phyloP scores from a whole-genome alignment of 106 monocot species.

The Phalaenopsis equestris region DNA sequence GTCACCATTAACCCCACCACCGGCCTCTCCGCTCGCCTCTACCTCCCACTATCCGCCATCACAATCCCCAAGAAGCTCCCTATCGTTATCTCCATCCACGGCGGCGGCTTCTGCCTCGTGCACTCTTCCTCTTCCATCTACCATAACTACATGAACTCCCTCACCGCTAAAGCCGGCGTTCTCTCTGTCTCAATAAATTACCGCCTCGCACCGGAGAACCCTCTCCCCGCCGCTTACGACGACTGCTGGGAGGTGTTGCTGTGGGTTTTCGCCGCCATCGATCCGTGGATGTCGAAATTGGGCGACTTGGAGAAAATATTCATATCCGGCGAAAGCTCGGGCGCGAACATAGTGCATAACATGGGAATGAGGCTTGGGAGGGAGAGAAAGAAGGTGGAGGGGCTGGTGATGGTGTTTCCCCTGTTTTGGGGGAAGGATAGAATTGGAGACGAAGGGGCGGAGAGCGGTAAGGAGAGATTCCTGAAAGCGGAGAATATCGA shows the following conservation, averaged over 20 bases:
- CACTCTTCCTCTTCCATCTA: not conserved
- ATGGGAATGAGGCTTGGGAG: conserved; percentile 10
- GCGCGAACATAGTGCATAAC: conserved; percentile 25
- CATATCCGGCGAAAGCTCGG: conserved; percentile 49
- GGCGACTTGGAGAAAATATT: conserved; percentile 27
- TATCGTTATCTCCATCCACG: not conserved
- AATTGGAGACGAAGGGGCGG: not conserved
- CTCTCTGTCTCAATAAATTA: not conserved
- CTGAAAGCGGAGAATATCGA: not conserved
- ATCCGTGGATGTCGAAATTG: conserved; percentile 28
- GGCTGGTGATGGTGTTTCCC: conserved; percentile 16
- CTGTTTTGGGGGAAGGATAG: conserved; percentile 14
- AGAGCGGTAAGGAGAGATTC: not conserved
- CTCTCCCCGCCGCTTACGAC: conserved; percentile 3
- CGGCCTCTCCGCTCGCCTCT: conserved; percentile 10
- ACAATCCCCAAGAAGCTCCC: not conserved
- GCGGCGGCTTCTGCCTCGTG: not conserved
- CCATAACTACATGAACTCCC: not conserved
- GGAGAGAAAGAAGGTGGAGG: not conserved
- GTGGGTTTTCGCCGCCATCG: not conserved
- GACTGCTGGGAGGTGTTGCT: not conserved
- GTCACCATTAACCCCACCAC: conserved; percentile 10
- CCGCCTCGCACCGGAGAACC: not conserved
- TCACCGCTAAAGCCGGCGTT: not conserved
- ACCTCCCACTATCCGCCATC: not conserved